A percentile compares a stretch with the other conserved stretches of the same genome.
phyloP scores from a whole-genome alignment of 2,329 filamentous ascomycete species.

The Ophiocordyceps camponoti-leonardi region DNA sequence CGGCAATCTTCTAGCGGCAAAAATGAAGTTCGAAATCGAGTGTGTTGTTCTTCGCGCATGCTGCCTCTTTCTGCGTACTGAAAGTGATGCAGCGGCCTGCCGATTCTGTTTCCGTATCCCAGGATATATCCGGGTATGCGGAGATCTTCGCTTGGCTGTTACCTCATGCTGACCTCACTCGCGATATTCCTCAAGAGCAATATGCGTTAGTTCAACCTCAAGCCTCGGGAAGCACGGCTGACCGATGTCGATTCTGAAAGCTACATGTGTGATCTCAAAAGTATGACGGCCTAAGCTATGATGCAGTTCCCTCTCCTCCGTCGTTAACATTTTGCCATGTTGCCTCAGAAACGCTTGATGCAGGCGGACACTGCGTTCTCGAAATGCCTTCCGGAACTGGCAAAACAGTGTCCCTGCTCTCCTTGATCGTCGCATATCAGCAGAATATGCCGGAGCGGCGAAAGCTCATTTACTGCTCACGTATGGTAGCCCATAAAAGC shows the following conservation, averaged over 20 bases:
- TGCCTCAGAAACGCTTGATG: conserved; percentile 60
- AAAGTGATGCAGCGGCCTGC: conserved; percentile 28
- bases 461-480: conserved; percentile 97
- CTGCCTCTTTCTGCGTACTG: conserved; percentile 2
- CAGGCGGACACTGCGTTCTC: conserved; percentile 83
- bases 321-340: not conserved
- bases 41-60: conserved; percentile 9
- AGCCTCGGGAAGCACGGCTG: not conserved
- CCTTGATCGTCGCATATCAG: conserved; percentile 92
- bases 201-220: conserved; percentile 26
- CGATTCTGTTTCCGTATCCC: conserved; percentile 40
- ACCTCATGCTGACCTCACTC: not conserved
- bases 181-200: conserved; percentile 21
- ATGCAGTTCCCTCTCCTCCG: not conserved
- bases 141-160: not conserved
- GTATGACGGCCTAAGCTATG: conserved; percentile 11
- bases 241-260: conserved; percentile 10
- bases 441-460: conserved; percentile 82
- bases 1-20: not conserved
- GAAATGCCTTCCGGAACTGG: conserved; percentile 99
- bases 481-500: conserved; percentile 20
- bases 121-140: conserved; percentile 37
- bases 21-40: conserved; percentile 36
- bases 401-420: conserved; percentile 89
- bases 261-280: conserved; percentile 41